Evolutionary conservation across 225 moss, liverwort and hornwort species (phyloP).

Genomic region (Pseudisothecium myosuroides): DNA sequence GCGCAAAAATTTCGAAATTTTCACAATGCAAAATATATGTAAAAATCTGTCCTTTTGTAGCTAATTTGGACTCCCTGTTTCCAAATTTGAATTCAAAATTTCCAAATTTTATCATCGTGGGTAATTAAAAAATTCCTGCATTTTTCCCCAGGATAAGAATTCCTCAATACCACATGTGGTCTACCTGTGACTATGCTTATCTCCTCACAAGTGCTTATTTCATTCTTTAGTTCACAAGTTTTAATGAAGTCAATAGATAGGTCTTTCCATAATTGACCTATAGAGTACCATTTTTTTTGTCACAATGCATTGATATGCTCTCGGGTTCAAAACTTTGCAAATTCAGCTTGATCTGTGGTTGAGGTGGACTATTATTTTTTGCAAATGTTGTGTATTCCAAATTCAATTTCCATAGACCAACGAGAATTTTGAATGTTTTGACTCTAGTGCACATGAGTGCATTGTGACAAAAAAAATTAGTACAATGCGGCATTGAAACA

Average conservation of each 20-base stretch:
- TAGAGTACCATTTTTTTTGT: too few relatives aligned
- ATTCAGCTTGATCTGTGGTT: too few relatives aligned
- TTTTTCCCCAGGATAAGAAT: rapidly evolving
- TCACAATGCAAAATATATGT: neutral
- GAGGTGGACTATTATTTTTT: too few relatives aligned
- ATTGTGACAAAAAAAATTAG: too few relatives aligned
- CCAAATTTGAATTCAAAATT: neutral
- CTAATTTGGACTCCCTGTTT: neutral
- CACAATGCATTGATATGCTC: too few relatives aligned
- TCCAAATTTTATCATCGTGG: neutral
- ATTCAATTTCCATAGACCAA: too few relatives aligned
- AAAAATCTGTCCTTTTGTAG: neutral
- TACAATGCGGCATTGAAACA: too few relatives aligned
- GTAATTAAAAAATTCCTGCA: neutral
- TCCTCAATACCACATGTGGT: neutral
- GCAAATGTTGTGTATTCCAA: too few relatives aligned
- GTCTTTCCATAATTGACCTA: neutral
- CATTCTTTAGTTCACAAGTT: neutral
- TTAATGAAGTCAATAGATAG: neutral
- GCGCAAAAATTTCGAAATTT: neutral
- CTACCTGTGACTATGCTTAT: neutral
- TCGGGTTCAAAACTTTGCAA: too few relatives aligned
- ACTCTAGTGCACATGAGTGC: too few relatives aligned
- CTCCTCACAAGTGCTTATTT: neutral
- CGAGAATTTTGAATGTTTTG: too few relatives aligned